Evolutionary conservation across 2,329 filamentous ascomycete genomes (phyloP).

Genomic region (Verticillium klebahnii): DNA sequence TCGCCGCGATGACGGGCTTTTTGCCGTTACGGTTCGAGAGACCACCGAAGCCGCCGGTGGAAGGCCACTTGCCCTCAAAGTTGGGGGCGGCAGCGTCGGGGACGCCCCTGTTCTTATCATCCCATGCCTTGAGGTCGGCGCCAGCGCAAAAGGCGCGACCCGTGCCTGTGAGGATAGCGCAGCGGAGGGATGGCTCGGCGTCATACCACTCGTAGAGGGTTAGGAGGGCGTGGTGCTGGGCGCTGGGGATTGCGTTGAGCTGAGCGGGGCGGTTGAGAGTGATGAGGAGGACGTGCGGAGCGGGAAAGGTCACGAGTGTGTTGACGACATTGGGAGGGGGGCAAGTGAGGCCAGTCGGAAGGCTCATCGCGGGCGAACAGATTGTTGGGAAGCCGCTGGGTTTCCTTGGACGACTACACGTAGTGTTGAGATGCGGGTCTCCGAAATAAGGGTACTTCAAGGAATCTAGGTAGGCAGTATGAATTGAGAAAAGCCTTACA

Average conservation of each 20-base stretch:
- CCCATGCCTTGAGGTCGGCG: slow-evolving; percentile 64
- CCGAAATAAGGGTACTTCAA: no score
- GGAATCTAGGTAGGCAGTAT: no score
- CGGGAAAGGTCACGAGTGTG: slow-evolving; percentile 44
- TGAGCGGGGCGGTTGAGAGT: slow-evolving; percentile 54
- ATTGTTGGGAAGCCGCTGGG: background rate
- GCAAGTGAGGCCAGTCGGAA: background rate
- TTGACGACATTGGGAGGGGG: slow-evolving; percentile 34
- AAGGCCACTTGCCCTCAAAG: slow-evolving; percentile 7
- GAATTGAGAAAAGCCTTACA: no score
- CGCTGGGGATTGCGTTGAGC: slow-evolving; percentile 52
- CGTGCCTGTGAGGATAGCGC: slow-evolving; percentile 58
- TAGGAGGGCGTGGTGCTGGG: slow-evolving; percentile 44
- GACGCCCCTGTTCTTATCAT: slow-evolving; percentile 28
- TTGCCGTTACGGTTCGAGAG: slow-evolving; percentile 61
- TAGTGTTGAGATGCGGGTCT: no score
- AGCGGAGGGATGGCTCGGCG: slow-evolving; percentile 53
- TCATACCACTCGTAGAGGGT: slow-evolving; percentile 53
- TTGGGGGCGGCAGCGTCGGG: background rate
- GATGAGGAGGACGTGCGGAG: slow-evolving; percentile 50
- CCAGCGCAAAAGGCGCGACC: slow-evolving; percentile 65
- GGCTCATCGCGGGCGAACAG: background rate
- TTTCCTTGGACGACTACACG: no score
- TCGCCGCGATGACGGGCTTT: slow-evolving; percentile 73
- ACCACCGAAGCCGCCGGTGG: slow-evolving; percentile 9